phyloP scores from a whole-genome alignment of 2,329 filamentous ascomycete species.

The Shiraia bambusicola region DNA sequence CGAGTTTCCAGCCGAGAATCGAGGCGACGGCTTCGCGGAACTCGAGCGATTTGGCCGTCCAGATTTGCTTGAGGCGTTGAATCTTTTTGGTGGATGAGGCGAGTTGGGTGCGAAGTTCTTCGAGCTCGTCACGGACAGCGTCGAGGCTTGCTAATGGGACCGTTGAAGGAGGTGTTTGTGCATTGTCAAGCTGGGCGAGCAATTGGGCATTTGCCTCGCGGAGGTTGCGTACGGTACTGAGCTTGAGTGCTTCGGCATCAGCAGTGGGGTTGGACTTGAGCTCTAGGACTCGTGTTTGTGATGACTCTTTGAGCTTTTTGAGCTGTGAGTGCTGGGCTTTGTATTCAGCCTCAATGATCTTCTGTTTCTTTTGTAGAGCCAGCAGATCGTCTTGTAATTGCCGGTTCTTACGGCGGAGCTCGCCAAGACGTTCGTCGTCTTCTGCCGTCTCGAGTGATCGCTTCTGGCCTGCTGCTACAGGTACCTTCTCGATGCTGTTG shows the following conservation, averaged over 20 bases:
- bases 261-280: conserved; percentile 91
- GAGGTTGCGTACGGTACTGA: conserved; percentile 73
- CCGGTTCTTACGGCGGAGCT: conserved; percentile 83
- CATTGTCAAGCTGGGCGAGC: conserved; percentile 66
- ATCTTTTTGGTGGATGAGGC: conserved; percentile 77
- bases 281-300: conserved; percentile 79
- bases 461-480: conserved; percentile 57
- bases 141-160: conserved; percentile 78
- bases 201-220: conserved; percentile 83
- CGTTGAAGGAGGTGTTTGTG: conserved; percentile 46
- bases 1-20: conserved; percentile 89
- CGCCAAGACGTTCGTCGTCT: conserved; percentile 71
- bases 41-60: conserved; percentile 85
- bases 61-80: conserved; percentile 86
- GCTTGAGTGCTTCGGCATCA: conserved; percentile 80
- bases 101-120: conserved; percentile 53
- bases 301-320: conserved; percentile 63
- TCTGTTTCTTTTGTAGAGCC: conserved; percentile 67
- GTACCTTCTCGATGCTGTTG: conserved; percentile 61
- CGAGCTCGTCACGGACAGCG: conserved; percentile 72
- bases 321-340: conserved; percentile 73
- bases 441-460: conserved; percentile 59
- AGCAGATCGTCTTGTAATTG: conserved; percentile 78
- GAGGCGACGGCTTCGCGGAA: conserved; percentile 94
- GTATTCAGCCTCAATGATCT: conserved; percentile 74